Percentiles rank a stretch among this genome's conserved stretches.
These are phyloP conservation scores for Sistotremastrum suecicum DNA, from an alignment of 768 basidiomycete species.

Conservation along the genomic window DNA sequence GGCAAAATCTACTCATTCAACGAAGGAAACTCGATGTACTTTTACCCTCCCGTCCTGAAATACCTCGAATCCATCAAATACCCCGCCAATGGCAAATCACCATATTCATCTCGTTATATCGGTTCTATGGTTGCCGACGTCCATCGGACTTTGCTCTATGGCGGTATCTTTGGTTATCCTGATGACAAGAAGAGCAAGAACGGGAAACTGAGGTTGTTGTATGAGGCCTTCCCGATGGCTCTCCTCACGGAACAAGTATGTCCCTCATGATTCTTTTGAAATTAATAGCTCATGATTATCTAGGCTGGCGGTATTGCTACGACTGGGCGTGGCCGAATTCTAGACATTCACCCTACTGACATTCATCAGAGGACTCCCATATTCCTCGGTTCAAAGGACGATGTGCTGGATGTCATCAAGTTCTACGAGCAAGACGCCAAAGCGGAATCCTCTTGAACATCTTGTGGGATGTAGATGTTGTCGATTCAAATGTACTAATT, in stretches of 20 bases:
- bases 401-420: constrained; percentile 80
- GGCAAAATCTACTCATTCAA: constrained; percentile 99
- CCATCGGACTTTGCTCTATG: constrained; percentile 89
- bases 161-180: constrained; percentile 98
- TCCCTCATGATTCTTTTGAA: constrained; percentile 1
- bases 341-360: constrained; percentile 74
- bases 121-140: constrained; percentile 99
- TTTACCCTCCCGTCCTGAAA: constrained; percentile 63
- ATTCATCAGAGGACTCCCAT: constrained; percentile 92
- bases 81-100: constrained; percentile 61
- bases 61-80: constrained; percentile 91
- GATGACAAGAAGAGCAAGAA: constrained; percentile 95
- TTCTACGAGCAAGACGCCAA: constrained; percentile 43
- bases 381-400: constrained; percentile 87
- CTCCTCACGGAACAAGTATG: constrained; percentile 83
- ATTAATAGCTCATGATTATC: constrained; percentile 7
- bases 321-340: constrained; percentile 84
- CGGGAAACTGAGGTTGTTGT: constrained; percentile 88
- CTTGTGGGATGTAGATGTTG: not conserved
- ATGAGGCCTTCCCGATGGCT: constrained; percentile 98
- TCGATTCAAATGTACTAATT: too few relatives aligned
- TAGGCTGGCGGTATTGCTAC: constrained; percentile 95
- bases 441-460: not conserved
- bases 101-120: constrained; percentile 88
- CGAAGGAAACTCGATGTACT: constrained; percentile 95